Evolutionary conservation across 2,329 filamentous ascomycete species (phyloP), one percentile per base, ranked within the genome.

Genomic region (Verticillium zaregamsianum): DNA sequence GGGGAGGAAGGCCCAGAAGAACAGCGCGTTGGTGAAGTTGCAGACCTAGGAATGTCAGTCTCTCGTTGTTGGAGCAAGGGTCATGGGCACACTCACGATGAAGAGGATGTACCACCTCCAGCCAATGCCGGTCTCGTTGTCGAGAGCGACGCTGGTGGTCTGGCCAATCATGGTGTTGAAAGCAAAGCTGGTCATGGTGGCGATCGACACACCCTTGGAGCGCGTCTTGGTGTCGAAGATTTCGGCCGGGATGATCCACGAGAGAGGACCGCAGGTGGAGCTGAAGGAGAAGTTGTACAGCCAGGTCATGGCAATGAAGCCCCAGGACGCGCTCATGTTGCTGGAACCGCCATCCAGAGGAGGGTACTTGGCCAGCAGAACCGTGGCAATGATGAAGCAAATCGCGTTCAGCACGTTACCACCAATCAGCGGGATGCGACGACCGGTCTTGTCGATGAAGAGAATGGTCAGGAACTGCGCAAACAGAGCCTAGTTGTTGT

Each of bases 251-350:
- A 58, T 58, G 9, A 40, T 40, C 56, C 56, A 58, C 8, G 56
- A 58, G 31, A 85, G 85, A 59, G 82, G 85, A 33, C 90, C 90
- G 63, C 87, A 90, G 2, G 88, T 88, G 80, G 91, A 93, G 49
- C 82, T 88, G 77, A 92, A 89, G 75, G 31, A 35, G 32, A 57
- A 25, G 20, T 93, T 92, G 80, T 91, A 93, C 2, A 91, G 71
- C 90, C 90, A 93, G 1, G 90, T 93, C 67, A 85, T 81, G 40
- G 62, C 68, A 64, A 93, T 93, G 74, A 93, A 93, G 1, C 85
- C 89, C 87, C 88, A 91, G 82, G 54, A 74, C 74, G 63, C 72
- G 9, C 45, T n/a, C 8, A 23, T 23, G 45, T 49, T 49, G 45
- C 45, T 74, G 60, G 79, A 76, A 56, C 72, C 73, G 2, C 81